Evolutionary conservation across 805 yeast genomes (phyloP).

Genomic region (Yamadazyma olivae): DNA sequence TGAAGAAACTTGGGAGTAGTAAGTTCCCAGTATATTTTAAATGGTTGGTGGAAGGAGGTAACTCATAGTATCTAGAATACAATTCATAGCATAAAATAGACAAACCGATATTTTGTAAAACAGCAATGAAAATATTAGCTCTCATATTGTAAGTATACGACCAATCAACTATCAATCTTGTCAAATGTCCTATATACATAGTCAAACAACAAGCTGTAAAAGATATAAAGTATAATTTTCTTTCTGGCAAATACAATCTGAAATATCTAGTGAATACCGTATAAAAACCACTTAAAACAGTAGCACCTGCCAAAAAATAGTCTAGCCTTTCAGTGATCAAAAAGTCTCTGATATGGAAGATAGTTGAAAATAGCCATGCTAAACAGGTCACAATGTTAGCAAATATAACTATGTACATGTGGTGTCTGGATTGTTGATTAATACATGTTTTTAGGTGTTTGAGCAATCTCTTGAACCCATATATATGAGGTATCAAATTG

Average conservation of each 20-base stretch:
- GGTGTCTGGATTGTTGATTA: constrained; percentile 3
- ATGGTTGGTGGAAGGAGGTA: constrained; percentile 15
- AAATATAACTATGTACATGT: constrained; percentile 4
- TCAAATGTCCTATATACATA: constrained; percentile 63
- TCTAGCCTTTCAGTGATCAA: constrained; percentile 79
- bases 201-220: constrained; percentile 42
- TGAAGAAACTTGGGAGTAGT: constrained; percentile 28
- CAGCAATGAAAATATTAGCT: constrained; percentile 78
- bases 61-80: constrained; percentile 27
- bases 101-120: constrained; percentile 59
- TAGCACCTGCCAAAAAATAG: constrained; percentile 89
- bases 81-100: constrained; percentile 26
- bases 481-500: constrained; percentile 46
- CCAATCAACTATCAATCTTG: constrained; percentile 69
- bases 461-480: constrained; percentile 36
- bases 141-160: constrained; percentile 92
- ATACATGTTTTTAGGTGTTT: constrained; percentile 6
- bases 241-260: constrained; percentile 47
- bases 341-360: constrained; percentile 87
- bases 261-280: constrained; percentile 60
- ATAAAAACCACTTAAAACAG: constrained; percentile 78
- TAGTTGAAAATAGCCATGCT: constrained; percentile 85
- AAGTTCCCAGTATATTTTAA: constrained; percentile 23
- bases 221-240: constrained; percentile 18
- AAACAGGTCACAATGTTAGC: constrained; percentile 19